Evolutionary conservation across 305 asterid genomes (phyloP), one percentile per base, ranked within the genome.

Genomic region (Ajuga reptans): DNA sequence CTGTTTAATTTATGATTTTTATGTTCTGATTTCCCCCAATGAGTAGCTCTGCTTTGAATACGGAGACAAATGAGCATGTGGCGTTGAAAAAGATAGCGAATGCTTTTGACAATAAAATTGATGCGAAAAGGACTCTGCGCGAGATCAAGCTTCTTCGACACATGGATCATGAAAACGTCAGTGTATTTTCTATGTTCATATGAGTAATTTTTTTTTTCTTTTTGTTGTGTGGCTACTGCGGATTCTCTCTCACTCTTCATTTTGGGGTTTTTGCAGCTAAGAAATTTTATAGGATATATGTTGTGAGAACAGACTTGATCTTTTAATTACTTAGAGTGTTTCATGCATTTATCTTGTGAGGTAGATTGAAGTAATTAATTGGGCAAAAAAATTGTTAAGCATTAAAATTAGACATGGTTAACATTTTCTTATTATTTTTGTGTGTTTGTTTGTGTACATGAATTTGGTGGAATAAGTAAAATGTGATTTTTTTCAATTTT

Each of bases 141-240:
- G 98, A 92, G 87, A 92, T 92, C 86, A 92, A 92, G 87, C 98
- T 92, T 71, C 95, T 92, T 57, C 89, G 98, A 5, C 98, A 92
- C 77, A 88, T 92, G 97, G 98, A 92, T 88, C 98, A 92, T 79
- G 98, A 92, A 76, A 92, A 92, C 73, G 98, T 92, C 47, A 78
- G 98, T 88, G 29, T 46, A 60, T 60, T 59, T 36, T 43, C 27
- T 17, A 1, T 76, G 46, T 43, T 14, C 34, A 6, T 57, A 9
- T 55, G 7, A 33, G 45, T 54, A 4, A 12, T 55, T 0, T 16
- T 72, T 58, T 1, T 7, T 4, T 29, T 27, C 2, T 42, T 33
- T 0, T 34, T 42, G 3, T 49, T 24, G 18, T 15, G 0, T 18
- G 52, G 42, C 18, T 5, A 9, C 37, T 57, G 37, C 1, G 27